Percentiles rank a stretch among this genome's conserved stretches.
phyloP scores from a whole-genome alignment of 345 rosid genomes.

The Noccaea bulbosa region DNA sequence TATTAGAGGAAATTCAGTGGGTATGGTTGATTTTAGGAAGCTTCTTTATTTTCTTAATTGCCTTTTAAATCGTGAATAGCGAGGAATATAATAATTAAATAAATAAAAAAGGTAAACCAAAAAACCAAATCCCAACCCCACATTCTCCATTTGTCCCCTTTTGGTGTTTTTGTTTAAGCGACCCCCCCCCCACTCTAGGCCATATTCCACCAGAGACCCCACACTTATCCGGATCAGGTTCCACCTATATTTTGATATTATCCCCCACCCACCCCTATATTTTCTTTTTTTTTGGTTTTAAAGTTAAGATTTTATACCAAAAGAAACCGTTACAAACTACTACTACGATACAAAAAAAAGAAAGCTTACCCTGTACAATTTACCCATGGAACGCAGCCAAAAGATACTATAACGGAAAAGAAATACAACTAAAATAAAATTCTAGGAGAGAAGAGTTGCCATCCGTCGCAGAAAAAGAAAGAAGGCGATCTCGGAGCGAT shows the following conservation, averaged over 20 bases:
- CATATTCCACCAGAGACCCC: slow-evolving; percentile 13
- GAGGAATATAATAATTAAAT: neutral
- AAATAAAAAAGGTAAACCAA: too few relatives aligned
- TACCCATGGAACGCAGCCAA: too few relatives aligned
- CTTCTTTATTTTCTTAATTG: neutral
- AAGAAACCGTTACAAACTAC: too few relatives aligned
- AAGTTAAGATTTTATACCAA: too few relatives aligned
- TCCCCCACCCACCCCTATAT: neutral
- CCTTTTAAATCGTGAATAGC: neutral
- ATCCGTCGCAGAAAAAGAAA: too few relatives aligned
- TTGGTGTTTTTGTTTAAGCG: neutral
- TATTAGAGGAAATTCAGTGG: neutral
- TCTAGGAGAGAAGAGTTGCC: too few relatives aligned
- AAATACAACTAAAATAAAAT: too few relatives aligned
- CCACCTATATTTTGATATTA: neutral
- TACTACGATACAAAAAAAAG: too few relatives aligned
- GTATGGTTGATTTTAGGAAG: neutral
- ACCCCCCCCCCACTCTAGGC: slow-evolving; percentile 26
- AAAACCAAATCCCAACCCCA: too few relatives aligned
- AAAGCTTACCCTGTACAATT: too few relatives aligned
- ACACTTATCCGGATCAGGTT: slow-evolving; percentile 37
- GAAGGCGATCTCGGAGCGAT: too few relatives aligned
- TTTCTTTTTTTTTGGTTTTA: neutral
- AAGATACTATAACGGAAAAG: too few relatives aligned
- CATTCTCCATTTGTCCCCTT: slow-evolving; percentile 2